Percentiles rank a stretch among this genome's conserved stretches.
Conservation (phyloP, 2,329 filamentous ascomycete species). For the Penicillium sp. region DNA sequence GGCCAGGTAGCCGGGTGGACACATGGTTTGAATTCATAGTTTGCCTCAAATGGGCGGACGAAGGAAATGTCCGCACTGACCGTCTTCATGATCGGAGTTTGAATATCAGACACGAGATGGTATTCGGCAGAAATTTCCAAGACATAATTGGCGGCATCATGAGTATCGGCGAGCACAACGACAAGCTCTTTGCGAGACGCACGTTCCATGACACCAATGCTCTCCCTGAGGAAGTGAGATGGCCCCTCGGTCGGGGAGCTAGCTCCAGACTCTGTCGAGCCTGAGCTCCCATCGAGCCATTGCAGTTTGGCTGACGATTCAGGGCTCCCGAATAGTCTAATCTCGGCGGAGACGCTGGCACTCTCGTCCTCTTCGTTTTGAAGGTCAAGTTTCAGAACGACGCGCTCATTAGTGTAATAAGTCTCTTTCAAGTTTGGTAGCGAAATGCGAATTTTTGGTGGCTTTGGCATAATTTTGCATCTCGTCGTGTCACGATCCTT, state of each 20-base stretch:
- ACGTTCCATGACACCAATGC: conserved; percentile 32
- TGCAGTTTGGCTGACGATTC: conserved; percentile 41
- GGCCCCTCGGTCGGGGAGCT: conserved; percentile 25
- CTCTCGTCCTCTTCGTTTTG: conserved; percentile 78
- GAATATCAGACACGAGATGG: conserved; percentile 68
- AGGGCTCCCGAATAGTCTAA: conserved; percentile 57
- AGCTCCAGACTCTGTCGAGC: conserved; percentile 14
- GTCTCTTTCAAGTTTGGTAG: conserved; percentile 58
- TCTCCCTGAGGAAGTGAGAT: conserved; percentile 28
- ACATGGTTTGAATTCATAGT: conserved; percentile 77
- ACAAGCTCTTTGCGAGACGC: conserved; percentile 27
- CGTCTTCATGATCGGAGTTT: conserved; percentile 73
- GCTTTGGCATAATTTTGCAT: conserved; percentile 75
- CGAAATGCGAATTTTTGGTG: conserved; percentile 79
- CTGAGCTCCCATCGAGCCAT: conserved; percentile 39
- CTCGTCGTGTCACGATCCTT: conserved; percentile 46
- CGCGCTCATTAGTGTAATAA: conserved; percentile 78
- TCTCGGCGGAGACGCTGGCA: conserved; percentile 64
- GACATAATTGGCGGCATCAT: conserved; percentile 54
- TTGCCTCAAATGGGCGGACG: conserved; percentile 81
- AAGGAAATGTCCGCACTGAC: conserved; percentile 64
- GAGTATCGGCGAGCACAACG: conserved; percentile 48
- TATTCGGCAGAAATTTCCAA: conserved; percentile 71
- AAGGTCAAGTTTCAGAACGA: conserved; percentile 63
- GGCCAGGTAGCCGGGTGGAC: conserved; percentile 78